Conservation (phyloP, 2,329 filamentous ascomycete genomes). For the Metarhizium robertsii region DNA sequence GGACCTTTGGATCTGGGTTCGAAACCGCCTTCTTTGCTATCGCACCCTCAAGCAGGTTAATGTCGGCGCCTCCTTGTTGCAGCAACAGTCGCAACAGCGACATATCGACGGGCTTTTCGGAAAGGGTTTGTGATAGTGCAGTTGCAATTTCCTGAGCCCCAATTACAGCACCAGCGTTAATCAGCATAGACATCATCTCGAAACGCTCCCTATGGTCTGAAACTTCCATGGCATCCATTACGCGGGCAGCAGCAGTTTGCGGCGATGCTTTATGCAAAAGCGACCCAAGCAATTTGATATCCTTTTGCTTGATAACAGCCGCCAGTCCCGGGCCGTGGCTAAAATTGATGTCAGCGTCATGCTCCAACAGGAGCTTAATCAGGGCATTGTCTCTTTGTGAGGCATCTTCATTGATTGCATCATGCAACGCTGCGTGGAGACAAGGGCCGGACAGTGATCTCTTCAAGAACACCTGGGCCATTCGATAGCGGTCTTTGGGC, state of each 20-base stretch:
- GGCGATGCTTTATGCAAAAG: conserved; percentile 38
- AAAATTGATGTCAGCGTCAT: conserved; percentile 45
- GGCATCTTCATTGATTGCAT: conserved; percentile 39
- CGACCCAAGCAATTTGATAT: conserved; percentile 34
- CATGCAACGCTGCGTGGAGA: conserved; percentile 40
- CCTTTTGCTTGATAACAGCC: conserved; percentile 37
- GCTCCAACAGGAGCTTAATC: conserved; percentile 40
- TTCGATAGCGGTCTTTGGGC: conserved; percentile 32
- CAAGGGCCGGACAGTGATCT: conserved; percentile 36
- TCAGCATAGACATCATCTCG: conserved; percentile 37
- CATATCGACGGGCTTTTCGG: conserved; percentile 38
- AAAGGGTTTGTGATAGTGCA: conserved; percentile 33
- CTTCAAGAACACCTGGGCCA: conserved; percentile 40
- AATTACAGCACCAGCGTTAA: conserved; percentile 34
- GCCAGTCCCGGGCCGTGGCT: conserved; percentile 40
- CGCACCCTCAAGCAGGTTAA: conserved; percentile 38
- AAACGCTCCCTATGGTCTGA: conserved; percentile 31
- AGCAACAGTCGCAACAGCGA: conserved; percentile 39
- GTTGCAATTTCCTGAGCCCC: conserved; percentile 32
- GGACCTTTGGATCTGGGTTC: conserved; percentile 36
- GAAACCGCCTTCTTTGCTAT: conserved; percentile 31
- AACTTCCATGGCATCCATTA: conserved; percentile 38
- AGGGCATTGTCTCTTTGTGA: conserved; percentile 39
- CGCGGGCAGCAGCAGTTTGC: conserved; percentile 35
- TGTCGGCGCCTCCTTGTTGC: conserved; percentile 40